Percentiles rank a stretch among this genome's conserved stretches.
Conservation (phyloP, 177 flowering plant species). For the Vitis hybrid region DNA sequence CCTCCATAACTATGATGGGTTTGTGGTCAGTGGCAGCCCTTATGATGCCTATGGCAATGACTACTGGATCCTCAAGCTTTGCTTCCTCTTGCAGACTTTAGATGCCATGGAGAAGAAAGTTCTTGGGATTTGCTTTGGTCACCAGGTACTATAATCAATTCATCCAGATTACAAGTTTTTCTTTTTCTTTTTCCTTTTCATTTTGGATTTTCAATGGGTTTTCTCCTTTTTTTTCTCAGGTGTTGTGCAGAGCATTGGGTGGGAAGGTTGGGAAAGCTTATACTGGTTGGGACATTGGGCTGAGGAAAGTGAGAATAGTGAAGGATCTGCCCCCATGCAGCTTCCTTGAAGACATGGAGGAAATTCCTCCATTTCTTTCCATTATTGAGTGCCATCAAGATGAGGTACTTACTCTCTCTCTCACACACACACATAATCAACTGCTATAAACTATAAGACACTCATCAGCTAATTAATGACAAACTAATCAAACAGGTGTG, state of each 20-base stretch:
- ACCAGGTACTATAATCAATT: slow-evolving; percentile 49
- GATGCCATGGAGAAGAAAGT: slow-evolving; percentile 69
- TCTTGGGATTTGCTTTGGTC: slow-evolving; percentile 82
- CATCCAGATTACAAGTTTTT: background rate
- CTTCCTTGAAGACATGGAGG: slow-evolving; percentile 14
- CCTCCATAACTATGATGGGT: slow-evolving; percentile 59
- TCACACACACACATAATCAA: no score
- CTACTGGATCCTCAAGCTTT: slow-evolving; percentile 66
- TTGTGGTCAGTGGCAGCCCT: slow-evolving; percentile 85
- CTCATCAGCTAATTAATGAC: background rate
- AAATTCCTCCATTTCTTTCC: slow-evolving; percentile 41
- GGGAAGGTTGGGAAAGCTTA: slow-evolving; percentile 62
- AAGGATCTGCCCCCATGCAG: slow-evolving; percentile 30
- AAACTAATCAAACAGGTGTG: slow-evolving; percentile 30
- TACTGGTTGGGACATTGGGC: slow-evolving; percentile 76
- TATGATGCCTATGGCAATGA: slow-evolving; percentile 73
- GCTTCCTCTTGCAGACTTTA: slow-evolving; percentile 48
- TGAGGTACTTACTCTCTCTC: slow-evolving; percentile 33
- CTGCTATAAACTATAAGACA: no score
- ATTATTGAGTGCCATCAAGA: slow-evolving; percentile 79
- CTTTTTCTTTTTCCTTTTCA: background rate
- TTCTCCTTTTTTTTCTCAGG: slow-evolving; percentile 22
- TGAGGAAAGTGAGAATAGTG: slow-evolving; percentile 51
- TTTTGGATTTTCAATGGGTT: background rate
- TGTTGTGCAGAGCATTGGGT: slow-evolving; percentile 72